Conservation (phyloP, 306 rosid genomes). For the Rubus idaeus region DNA sequence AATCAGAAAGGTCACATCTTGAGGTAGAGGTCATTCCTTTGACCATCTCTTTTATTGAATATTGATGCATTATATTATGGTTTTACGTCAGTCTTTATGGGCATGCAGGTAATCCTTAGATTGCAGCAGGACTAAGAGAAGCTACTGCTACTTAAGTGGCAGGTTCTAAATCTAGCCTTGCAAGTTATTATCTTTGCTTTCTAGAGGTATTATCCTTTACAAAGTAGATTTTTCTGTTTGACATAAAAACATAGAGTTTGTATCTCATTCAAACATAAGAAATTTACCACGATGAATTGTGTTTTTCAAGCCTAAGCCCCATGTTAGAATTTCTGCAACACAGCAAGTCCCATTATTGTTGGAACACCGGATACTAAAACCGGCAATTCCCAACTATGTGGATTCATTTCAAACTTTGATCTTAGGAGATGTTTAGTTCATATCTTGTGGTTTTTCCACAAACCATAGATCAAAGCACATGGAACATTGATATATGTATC, state of each 20-base stretch:
- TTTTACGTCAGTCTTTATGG: background rate
- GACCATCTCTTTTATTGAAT: background rate
- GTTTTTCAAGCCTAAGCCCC: background rate
- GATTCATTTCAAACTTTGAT: background rate
- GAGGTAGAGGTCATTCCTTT: slow-evolving; percentile 14
- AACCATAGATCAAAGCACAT: background rate
- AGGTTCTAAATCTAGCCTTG: slow-evolving; percentile 33
- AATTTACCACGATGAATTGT: background rate
- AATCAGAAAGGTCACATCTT: slow-evolving; percentile 18
- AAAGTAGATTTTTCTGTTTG: background rate
- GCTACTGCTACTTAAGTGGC: slow-evolving; percentile 31
- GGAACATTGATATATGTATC: background rate
- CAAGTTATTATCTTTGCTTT: slow-evolving; percentile 30
- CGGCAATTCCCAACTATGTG: background rate
- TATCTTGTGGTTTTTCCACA: background rate
- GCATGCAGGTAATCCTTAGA: slow-evolving; percentile 33
- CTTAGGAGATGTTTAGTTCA: background rate
- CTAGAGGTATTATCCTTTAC: slow-evolving; percentile 23
- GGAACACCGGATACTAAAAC: background rate
- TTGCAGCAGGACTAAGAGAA: slow-evolving; percentile 34
- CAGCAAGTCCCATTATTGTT: background rate
- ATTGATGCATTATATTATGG: background rate
- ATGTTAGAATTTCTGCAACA: background rate
- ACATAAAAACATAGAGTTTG: background rate
- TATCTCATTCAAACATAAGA: background rate